Evolutionary conservation across 2,329 filamentous ascomycete genomes (phyloP).

Genomic region (Aotearoamyces nothofagi): DNA sequence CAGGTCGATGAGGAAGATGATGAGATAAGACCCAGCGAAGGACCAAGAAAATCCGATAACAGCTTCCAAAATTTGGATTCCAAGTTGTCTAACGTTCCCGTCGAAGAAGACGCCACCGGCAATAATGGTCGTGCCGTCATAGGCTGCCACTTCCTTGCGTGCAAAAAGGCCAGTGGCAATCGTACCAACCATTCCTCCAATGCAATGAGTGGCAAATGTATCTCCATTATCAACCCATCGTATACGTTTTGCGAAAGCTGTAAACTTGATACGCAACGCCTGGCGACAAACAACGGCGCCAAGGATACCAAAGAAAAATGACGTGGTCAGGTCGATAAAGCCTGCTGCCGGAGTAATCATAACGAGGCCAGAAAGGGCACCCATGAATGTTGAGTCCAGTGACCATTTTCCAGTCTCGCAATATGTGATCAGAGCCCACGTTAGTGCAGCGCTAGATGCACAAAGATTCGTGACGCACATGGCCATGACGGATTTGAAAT

Average conservation of each 20-base stretch:
- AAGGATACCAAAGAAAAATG: conserved; percentile 41
- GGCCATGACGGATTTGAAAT: conserved; percentile 80
- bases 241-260: conserved; percentile 27
- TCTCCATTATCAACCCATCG: conserved; percentile 39
- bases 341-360: conserved; percentile 82
- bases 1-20: conserved; percentile 35
- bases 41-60: conserved; percentile 33
- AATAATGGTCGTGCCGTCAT: conserved; percentile 30
- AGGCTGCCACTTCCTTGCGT: conserved; percentile 32
- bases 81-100: conserved; percentile 31
- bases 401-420: conserved; percentile 89
- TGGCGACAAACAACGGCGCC: conserved; percentile 40
- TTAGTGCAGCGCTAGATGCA: conserved; percentile 34
- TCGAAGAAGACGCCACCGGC: conserved; percentile 35
- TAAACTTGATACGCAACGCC: conserved; percentile 35
- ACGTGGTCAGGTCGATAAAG: conserved; percentile 54
- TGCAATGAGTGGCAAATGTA: conserved; percentile 37
- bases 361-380: conserved; percentile 75
- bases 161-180: conserved; percentile 35
- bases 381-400: conserved; percentile 82
- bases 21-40: conserved; percentile 29
- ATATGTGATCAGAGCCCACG: conserved; percentile 31
- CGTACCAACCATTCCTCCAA: conserved; percentile 33
- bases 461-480: conserved; percentile 79
- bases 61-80: conserved; percentile 33